These are phyloP conservation scores for Fusarium sp. DNA, from an alignment of 2,329 filamentous ascomycete genomes.

Conservation along the genomic window DNA sequence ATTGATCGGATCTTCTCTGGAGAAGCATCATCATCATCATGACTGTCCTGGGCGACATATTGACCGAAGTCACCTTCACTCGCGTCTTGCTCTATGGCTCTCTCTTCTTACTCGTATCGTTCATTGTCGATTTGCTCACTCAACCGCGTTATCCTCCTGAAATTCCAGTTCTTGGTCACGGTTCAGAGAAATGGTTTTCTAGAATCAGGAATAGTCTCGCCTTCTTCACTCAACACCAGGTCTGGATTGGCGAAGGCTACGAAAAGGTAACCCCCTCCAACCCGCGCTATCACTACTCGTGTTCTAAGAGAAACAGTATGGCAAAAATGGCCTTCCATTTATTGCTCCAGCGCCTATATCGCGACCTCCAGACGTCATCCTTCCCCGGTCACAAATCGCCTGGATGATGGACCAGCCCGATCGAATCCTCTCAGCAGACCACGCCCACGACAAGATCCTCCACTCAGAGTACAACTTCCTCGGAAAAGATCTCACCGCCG, in stretches of 20 bases:
- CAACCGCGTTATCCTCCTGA: slow-evolving; percentile 52
- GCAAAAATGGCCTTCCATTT: slow-evolving; percentile 53
- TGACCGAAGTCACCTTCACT: slow-evolving; percentile 45
- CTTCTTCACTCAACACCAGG: slow-evolving; percentile 50
- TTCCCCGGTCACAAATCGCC: slow-evolving; percentile 53
- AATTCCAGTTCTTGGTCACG: slow-evolving; percentile 54
- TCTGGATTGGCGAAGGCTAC: slow-evolving; percentile 56
- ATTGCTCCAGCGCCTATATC: slow-evolving; percentile 53
- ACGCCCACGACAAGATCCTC: slow-evolving; percentile 53
- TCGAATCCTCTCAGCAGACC: slow-evolving; percentile 50
- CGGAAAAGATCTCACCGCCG: slow-evolving; percentile 45
- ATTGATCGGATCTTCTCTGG: neutral
- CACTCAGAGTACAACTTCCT: slow-evolving; percentile 56
- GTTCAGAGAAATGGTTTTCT: slow-evolving; percentile 45
- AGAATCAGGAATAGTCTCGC: slow-evolving; percentile 52
- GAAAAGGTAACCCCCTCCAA: slow-evolving; percentile 45
- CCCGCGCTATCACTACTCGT: neutral
- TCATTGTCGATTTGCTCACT: slow-evolving; percentile 51
- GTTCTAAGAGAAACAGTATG: slow-evolving; percentile 46
- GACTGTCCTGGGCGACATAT: slow-evolving; percentile 21
- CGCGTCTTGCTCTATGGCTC: slow-evolving; percentile 42
- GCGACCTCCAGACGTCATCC: slow-evolving; percentile 54
- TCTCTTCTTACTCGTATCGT: slow-evolving; percentile 50
- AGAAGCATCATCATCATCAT: slow-evolving; percentile 9
- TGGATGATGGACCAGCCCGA: slow-evolving; percentile 62